Percentiles rank a stretch among this genome's conserved stretches.
Conservation (phyloP, 2,329 filamentous ascomycete genomes). For the Pyricularia grisea region DNA sequence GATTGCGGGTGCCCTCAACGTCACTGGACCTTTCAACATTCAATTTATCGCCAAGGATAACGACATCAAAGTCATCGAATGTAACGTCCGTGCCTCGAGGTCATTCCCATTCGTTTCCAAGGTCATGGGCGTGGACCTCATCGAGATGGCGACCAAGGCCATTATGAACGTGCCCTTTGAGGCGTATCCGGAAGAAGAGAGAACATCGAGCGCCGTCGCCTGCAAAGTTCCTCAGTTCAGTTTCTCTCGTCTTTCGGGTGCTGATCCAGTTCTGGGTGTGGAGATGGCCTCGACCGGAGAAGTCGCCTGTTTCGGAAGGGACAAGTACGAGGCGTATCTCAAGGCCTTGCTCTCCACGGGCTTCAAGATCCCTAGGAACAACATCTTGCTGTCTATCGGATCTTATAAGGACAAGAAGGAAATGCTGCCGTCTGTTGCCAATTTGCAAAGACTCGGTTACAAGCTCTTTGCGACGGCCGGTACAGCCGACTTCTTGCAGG, state of each 20-base stretch:
- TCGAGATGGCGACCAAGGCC: constrained; percentile 97
- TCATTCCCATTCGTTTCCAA: constrained; percentile 99
- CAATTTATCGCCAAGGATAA: constrained; percentile 99
- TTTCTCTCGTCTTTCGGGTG: constrained; percentile 92
- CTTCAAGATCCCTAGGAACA: constrained; percentile 92
- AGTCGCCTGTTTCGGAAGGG: constrained; percentile 89
- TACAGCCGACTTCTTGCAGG: constrained; percentile 92
- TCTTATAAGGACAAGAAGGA: constrained; percentile 98
- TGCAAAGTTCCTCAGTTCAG: constrained; percentile 99
- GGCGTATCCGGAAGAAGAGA: constrained; percentile 69
- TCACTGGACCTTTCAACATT: constrained; percentile 99
- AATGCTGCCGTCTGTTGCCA: constrained; percentile 86
- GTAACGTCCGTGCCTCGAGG: constrained; percentile 90
- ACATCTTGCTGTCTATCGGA: constrained; percentile 90
- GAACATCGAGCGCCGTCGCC: constrained; percentile 77
- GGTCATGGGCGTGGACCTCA: constrained; percentile 94
- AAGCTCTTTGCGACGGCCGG: constrained; percentile 94
- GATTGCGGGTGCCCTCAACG: constrained; percentile 87
- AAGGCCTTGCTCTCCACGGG: constrained; percentile 94
- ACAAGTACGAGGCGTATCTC: constrained; percentile 96
- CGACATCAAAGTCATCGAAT: constrained; percentile 99
- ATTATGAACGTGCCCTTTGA: constrained; percentile 79
- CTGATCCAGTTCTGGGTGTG: constrained; percentile 91
- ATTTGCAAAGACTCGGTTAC: constrained; percentile 83
- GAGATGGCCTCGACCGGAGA: constrained; percentile 99